phyloP scores from a whole-genome alignment of 2,329 filamentous ascomycete species.

The Trichoderma sp. region DNA sequence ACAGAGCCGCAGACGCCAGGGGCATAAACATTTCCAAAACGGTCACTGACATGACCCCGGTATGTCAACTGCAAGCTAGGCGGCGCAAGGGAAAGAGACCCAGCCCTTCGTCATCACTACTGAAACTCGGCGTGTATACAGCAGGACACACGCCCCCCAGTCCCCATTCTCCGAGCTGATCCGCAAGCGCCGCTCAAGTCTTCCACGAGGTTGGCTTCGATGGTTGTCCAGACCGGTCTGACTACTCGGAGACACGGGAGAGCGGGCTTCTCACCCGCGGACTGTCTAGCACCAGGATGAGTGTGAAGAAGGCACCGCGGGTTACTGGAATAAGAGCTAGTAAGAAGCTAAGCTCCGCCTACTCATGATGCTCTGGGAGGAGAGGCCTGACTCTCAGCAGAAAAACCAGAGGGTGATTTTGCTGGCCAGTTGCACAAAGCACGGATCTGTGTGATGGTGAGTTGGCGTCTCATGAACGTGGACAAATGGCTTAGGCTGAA shows the following conservation, averaged over 20 bases:
- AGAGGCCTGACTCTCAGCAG: neutral
- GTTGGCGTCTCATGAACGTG: neutral
- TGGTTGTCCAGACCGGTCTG: conserved; percentile 16
- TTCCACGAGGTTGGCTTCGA: neutral
- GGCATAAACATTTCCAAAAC: conserved; percentile 7
- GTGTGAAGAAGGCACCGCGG: conserved; percentile 2
- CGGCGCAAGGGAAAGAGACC: neutral
- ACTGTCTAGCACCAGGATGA: conserved; percentile 18
- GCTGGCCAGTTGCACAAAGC: neutral
- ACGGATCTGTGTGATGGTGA: neutral
- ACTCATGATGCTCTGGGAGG: neutral
- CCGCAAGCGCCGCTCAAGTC: conserved; percentile 13
- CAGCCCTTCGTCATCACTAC: conserved; percentile 16
- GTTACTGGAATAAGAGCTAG: conserved; percentile 9
- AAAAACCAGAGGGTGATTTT: neutral
- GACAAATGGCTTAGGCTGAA: neutral
- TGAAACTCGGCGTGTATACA: neutral
- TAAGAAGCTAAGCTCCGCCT: conserved; percentile 7
- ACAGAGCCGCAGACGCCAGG: conserved; percentile 20
- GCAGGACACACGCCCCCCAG: neutral
- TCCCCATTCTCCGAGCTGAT: conserved; percentile 9
- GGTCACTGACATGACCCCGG: neutral
- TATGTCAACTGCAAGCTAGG: conserved; percentile 4
- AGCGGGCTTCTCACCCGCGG: conserved; percentile 19
- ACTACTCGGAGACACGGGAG: conserved; percentile 25